These are phyloP conservation scores for Eutrema heterophyllum DNA, from an alignment of 345 rosid species.

Conservation along the genomic window DNA sequence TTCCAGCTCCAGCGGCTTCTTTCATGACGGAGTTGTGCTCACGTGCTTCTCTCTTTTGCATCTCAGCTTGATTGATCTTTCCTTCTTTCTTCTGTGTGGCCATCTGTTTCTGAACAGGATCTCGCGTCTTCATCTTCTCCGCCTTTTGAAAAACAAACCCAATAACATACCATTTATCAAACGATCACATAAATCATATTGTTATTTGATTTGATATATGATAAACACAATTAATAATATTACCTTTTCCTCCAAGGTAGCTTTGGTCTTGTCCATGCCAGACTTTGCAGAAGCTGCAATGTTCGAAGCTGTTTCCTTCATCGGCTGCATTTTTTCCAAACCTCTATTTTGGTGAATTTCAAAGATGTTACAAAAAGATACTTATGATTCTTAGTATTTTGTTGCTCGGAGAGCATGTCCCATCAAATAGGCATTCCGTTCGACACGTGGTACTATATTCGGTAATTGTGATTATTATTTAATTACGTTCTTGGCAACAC, in stretches of 20 bases:
- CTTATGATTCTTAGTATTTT: neutral
- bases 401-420: neutral
- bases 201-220: neutral
- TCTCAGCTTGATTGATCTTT: constrained; percentile 43
- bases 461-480: constrained; percentile 5
- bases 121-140: constrained; percentile 48
- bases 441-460: neutral
- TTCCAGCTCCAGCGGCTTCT: constrained; percentile 31
- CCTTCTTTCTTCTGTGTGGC: constrained; percentile 53
- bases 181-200: neutral
- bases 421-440: constrained; percentile 6
- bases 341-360: neutral
- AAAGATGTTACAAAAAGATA: neutral
- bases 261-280: constrained; percentile 77
- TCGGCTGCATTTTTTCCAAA: constrained; percentile 37
- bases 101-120: constrained; percentile 51
- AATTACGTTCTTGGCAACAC: constrained; percentile 12
- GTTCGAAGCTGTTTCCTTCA: constrained; percentile 62
- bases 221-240: neutral
- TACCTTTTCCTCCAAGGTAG: constrained; percentile 66
- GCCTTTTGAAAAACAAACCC: constrained; percentile 22
- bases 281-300: constrained; percentile 73
- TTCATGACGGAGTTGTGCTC: constrained; percentile 47
- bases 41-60: constrained; percentile 42
- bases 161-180: neutral